Evolutionary conservation across 1,284 basidiomycete genomes (phyloP).

Genomic region (Cutaneotrichosporon arboriforme): DNA sequence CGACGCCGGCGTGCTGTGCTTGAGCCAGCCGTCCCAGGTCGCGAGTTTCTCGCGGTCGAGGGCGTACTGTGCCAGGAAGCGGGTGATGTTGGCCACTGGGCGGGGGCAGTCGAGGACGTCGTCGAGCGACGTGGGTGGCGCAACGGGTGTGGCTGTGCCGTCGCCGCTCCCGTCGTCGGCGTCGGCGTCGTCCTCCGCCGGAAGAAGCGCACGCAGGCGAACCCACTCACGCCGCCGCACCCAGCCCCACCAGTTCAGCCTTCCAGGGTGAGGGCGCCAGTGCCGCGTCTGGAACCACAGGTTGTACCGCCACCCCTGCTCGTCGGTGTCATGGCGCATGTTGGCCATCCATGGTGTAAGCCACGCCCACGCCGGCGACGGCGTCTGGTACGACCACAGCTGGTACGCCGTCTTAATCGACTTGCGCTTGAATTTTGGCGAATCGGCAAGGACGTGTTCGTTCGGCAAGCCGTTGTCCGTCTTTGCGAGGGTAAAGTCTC

Average conservation of each 20-base stretch:
- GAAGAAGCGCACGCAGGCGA: conserved; percentile 25
- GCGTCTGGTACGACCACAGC: conserved; percentile 40
- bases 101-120: conserved; percentile 1
- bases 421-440: conserved; percentile 5
- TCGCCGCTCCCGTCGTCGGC: neutral
- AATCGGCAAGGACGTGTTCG: neutral
- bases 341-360: conserved; percentile 48
- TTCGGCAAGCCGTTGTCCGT: no score
- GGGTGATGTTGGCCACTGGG: conserved; percentile 19
- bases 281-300: conserved; percentile 38
- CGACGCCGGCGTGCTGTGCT: conserved; percentile 7
- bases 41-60: conserved; percentile 39
- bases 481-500: neutral
- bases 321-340: conserved; percentile 47
- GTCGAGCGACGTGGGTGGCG: conserved; percentile 1
- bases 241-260: conserved; percentile 45
- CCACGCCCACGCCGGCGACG: conserved; percentile 45
- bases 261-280: conserved; percentile 37
- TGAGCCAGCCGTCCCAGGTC: conserved; percentile 32
- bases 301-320: conserved; percentile 48
- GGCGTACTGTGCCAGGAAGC: conserved; percentile 16
- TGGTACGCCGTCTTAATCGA: conserved; percentile 44
- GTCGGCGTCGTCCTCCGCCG: neutral
- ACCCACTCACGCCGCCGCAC: conserved; percentile 46
- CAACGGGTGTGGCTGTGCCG: neutral